Conservation (phyloP, 371 early-diverging fungal species). For the Mortierella sp. region DNA sequence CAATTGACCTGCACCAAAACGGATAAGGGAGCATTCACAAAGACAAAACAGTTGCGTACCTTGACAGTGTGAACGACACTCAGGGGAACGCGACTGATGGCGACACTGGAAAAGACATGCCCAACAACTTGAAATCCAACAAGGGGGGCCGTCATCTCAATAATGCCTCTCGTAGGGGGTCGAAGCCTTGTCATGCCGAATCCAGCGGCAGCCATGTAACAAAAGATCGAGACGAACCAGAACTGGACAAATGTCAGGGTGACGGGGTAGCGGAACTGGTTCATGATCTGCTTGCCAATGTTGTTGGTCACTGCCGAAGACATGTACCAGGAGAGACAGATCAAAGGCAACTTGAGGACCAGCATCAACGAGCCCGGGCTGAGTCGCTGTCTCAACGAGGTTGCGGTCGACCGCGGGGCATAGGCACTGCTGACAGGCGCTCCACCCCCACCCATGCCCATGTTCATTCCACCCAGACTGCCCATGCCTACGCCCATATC, state of each 20-base stretch:
- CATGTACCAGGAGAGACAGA: conserved; percentile 83
- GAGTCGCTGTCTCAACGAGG: conserved; percentile 10
- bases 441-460: conserved; percentile 1
- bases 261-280: conserved; percentile 79
- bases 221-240: conserved; percentile 75
- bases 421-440: conserved; percentile 25
- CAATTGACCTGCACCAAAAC: neutral
- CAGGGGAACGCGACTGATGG: conserved; percentile 84
- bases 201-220: conserved; percentile 61
- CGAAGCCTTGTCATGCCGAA: conserved; percentile 64
- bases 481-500: neutral
- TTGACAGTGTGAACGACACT: conserved; percentile 93
- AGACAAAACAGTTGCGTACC: conserved; percentile 60
- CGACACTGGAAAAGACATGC: conserved; percentile 85
- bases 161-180: conserved; percentile 65
- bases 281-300: conserved; percentile 84
- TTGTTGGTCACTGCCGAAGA: conserved; percentile 88
- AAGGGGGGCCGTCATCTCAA: conserved; percentile 77
- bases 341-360: conserved; percentile 58
- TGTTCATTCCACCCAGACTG: neutral
- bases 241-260: conserved; percentile 88
- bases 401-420: conserved; percentile 28
- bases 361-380: conserved; percentile 16
- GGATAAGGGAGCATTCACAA: neutral
- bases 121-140: conserved; percentile 84